A percentile compares a stretch with the other conserved stretches of the same genome.
Evolutionary conservation across 176 grass and related monocot species (phyloP).

Genomic region (Juncus effusus): DNA sequence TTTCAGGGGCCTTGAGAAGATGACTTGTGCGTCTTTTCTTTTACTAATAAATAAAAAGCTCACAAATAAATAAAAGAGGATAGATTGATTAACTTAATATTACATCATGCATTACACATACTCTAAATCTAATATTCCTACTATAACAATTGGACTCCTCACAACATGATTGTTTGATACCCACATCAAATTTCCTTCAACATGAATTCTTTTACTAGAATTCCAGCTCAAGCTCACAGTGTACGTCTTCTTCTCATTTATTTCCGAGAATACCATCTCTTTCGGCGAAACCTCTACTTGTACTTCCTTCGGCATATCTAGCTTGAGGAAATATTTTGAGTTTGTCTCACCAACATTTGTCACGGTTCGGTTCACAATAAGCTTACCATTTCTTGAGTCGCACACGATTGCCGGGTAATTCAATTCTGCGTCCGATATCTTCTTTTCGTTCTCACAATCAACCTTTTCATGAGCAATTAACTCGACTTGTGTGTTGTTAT

Average conservation of each 20-base stretch:
- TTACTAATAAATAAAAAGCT: no score
- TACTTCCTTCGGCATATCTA: conserved; percentile 34
- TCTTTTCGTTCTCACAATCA: conserved; percentile 28
- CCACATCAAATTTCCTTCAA: conserved; percentile 36
- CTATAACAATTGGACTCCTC: conserved; percentile 24
- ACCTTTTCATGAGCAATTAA: conserved; percentile 25
- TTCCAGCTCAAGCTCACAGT: conserved; percentile 36
- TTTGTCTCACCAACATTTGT: conserved; percentile 30
- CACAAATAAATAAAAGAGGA: no score
- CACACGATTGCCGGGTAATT: conserved; percentile 67
- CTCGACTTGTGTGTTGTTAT: conserved; percentile 39
- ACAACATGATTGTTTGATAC: not conserved
- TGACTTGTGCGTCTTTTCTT: no score
- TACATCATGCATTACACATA: no score
- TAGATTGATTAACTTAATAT: no score
- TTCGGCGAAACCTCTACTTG: conserved; percentile 5
- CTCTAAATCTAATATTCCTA: no score
- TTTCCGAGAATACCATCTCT: conserved; percentile 32
- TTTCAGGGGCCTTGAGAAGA: no score
- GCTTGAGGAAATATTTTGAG: conserved; percentile 4
- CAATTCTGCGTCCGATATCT: conserved; percentile 47
- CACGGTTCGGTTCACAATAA: conserved; percentile 27
- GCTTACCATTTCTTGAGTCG: conserved; percentile 25
- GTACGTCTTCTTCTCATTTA: conserved; percentile 34
- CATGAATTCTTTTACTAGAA: not conserved